Conservation (phyloP, 345 rosid genomes). For the Salix exigua region DNA sequence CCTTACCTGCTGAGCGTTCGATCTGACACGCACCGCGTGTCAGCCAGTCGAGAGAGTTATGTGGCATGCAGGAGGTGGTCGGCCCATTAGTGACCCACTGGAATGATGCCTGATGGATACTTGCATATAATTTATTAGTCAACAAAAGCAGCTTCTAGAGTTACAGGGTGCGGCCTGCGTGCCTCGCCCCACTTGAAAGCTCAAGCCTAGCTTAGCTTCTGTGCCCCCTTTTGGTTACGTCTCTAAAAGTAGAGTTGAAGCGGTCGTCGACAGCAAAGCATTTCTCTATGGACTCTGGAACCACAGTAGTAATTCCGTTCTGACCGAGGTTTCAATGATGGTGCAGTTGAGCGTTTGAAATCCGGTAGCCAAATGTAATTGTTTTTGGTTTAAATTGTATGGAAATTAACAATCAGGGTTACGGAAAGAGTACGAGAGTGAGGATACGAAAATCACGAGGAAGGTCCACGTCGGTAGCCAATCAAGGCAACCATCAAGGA, state of each 20-base stretch:
- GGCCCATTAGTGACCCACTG: slow-evolving; percentile 12
- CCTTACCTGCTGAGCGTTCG: neutral
- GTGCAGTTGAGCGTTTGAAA: neutral
- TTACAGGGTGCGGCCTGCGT: neutral
- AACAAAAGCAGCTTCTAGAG: slow-evolving; percentile 37
- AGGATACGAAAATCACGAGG: slow-evolving; percentile 13
- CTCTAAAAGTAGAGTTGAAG: neutral
- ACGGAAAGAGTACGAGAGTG: too few relatives aligned
- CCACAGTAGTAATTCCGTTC: neutral
- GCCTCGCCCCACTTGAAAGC: slow-evolving; percentile 1
- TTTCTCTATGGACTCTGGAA: neutral
- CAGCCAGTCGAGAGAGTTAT: slow-evolving; percentile 34
- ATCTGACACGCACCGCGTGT: slow-evolving; percentile 15
- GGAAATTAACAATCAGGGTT: neutral
- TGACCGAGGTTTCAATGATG: slow-evolving; percentile 8
- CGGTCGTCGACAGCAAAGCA: neutral
- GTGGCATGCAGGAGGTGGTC: slow-evolving; percentile 37
- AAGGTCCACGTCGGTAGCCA: slow-evolving; percentile 28
- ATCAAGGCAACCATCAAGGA: slow-evolving; percentile 22
- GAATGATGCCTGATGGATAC: neutral
- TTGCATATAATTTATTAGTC: slow-evolving; percentile 11
- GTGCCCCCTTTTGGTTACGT: neutral
- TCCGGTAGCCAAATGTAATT: too few relatives aligned
- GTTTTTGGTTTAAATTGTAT: too few relatives aligned
- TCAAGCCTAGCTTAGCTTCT: neutral